Evolutionary conservation across 176 grass and related monocot genomes (phyloP).

Genomic region (Olyra latifolia): DNA sequence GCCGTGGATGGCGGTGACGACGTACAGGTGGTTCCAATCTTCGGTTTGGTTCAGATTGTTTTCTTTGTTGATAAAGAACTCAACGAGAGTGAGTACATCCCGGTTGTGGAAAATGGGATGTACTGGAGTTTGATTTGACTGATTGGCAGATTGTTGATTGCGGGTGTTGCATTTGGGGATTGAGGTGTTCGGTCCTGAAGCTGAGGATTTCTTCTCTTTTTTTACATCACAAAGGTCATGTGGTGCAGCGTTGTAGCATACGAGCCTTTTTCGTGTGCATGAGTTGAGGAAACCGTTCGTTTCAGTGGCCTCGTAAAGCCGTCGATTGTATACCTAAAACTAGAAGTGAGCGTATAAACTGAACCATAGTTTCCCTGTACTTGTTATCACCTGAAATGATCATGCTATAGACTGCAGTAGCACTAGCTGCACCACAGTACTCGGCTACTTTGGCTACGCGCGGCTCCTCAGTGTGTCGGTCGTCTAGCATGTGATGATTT

Average conservation of each 20-base stretch:
- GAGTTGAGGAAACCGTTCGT: not conserved
- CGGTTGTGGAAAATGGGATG: not conserved
- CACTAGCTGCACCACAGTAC: too few species aligned
- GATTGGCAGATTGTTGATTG: not conserved
- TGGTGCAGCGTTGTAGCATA: not conserved
- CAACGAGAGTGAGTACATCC: not conserved
- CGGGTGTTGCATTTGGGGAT: not conserved
- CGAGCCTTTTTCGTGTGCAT: not conserved
- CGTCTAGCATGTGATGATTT: not conserved
- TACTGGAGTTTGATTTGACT: conserved; percentile 15
- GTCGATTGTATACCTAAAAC: not conserved
- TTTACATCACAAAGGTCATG: not conserved
- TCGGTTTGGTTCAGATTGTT: conserved; percentile 5
- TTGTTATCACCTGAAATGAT: not conserved
- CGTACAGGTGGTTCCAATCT: not conserved
- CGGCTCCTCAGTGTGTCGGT: not conserved
- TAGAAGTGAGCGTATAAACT: not conserved
- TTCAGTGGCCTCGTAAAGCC: not conserved
- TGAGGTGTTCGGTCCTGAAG: not conserved
- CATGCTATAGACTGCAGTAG: not conserved
- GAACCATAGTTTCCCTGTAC: not conserved
- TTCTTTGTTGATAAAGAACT: not conserved
- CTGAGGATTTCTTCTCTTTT: not conserved
- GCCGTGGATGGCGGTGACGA: conserved; percentile 6
- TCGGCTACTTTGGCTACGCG: not conserved